Base-by-base conservation (phyloP, 2,329 filamentous ascomycete genomes). In the Ceratocystis destructans region DNA sequence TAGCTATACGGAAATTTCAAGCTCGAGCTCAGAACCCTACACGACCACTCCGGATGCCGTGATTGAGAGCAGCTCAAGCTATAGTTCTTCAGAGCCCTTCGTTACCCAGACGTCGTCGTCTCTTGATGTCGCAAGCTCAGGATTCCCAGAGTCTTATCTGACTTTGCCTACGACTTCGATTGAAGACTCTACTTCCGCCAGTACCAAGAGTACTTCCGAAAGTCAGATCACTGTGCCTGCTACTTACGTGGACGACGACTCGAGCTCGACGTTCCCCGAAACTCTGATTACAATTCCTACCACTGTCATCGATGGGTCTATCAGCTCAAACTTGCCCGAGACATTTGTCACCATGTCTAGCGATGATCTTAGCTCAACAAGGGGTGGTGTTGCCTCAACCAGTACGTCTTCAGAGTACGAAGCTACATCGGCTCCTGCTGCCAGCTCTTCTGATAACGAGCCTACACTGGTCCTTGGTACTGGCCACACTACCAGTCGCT, bases 191-290 rank as follows among this genome's bases (percentile, higher is more conserved):
- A 28, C 15, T 5, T 31, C 53, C 12, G 28, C 12, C 2, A n/a
- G 3, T 17, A 7, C 53, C 25, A 55, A 6, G 15, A 25, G 20
- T 6, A 25, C 22, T 28, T 57, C 53, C 12, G 53, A 57, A 7
- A 33, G 12, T 57, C 53, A 57, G 53, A 57, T 57, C 5, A 57
- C 53, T n/a, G 12, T 57, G 53, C 59, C 68, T 64, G 37, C 62
- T 33, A 46, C 64, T 12, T 57, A 62, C 31, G 44, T 62, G n/a
- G 20, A 50, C 5, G 55, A 68, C 62, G 57, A 50, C 41, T 68
- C 62, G 44, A 70, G 67, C n/a, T 61, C 67, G n/a, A 68, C 61
- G 28, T 53, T 53, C 31, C 50, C 59, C 4, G 64, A 57, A 22
- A 57, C 65, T 45, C 48, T 50, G 10, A 55, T 61, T 3, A 64